Evolutionary conservation across 164 flowering plant species (phyloP), one percentile per base, ranked within the genome.

Genomic region (Akebia trifoliata): DNA sequence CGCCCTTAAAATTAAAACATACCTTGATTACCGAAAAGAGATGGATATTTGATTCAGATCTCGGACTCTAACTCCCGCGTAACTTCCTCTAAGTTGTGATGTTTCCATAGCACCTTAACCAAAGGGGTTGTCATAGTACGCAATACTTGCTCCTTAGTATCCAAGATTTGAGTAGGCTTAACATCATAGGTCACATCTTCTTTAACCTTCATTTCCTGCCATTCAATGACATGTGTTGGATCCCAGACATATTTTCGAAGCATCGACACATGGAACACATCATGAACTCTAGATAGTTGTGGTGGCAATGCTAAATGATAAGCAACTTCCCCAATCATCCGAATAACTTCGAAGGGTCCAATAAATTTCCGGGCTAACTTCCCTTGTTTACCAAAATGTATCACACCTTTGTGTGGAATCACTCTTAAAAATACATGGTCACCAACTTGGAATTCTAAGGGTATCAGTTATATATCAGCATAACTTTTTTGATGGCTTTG

Each of bases 371-470:
- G 56, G 22, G 12, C 8, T 32, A 32, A 32, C 31, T 51, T 14
- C 56, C 37, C n/a, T 51, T 51, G 9, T 17, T n/a, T 34, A 15
- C 39, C 25, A 51, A 32, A 30, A n/a, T n/a, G n/a, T n/a, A n/a
- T n/a, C n/a, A n/a, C n/a, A n/a, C n/a, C n/a, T n/a, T n/a, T n/a
- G n/a, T n/a, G n/a, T n/a, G n/a, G n/a, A n/a, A n/a, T n/a, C n/a
- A n/a, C n/a, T n/a, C n/a, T n/a, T n/a, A n/a, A n/a, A n/a, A n/a
- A n/a, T n/a, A n/a, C n/a, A n/a, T n/a, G n/a, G n/a, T n/a, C n/a
- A n/a, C n/a, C n/a, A n/a, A n/a, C n/a, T n/a, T n/a, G n/a, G n/a
- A n/a, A n/a, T n/a, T n/a, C n/a, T n/a, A n/a, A n/a, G n/a, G n/a
- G n/a, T n/a, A n/a, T n/a, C n/a, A n/a, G n/a, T n/a, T n/a, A n/a